These are phyloP conservation scores for Fusarium penzigii DNA, from an alignment of 2,329 filamentous ascomycete species.

Conservation along the genomic window DNA sequence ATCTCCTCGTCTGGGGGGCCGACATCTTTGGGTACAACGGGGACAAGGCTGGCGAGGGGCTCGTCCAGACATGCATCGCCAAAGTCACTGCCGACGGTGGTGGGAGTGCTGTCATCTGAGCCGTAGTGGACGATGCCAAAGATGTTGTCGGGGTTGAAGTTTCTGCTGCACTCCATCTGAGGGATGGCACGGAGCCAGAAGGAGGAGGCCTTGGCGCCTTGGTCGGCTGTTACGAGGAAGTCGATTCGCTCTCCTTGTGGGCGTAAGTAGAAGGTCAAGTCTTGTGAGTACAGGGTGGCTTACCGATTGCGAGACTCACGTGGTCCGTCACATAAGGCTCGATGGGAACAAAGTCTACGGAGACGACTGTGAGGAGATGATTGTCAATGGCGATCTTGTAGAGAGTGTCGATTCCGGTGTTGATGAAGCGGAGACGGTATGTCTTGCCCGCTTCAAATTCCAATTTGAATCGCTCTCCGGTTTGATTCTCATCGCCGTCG, in stretches of 20 bases:
- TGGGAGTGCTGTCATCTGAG: conserved; percentile 17
- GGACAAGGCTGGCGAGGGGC: conserved; percentile 34
- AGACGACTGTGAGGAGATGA: conserved; percentile 59
- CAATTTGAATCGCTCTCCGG: conserved; percentile 38
- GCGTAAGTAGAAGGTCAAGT: conserved; percentile 1
- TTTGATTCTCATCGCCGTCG: conserved; percentile 17
- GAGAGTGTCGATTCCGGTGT: conserved; percentile 46
- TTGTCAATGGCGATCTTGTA: conserved; percentile 55
- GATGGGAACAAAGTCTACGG: conserved; percentile 58
- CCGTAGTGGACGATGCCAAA: conserved; percentile 50
- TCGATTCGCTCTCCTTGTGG: conserved; percentile 49
- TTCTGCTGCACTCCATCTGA: conserved; percentile 43
- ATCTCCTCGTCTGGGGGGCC: conserved; percentile 29
- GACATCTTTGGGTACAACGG: conserved; percentile 37
- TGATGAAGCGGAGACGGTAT: conserved; percentile 51
- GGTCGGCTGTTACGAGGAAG: conserved; percentile 46
- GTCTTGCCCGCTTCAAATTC: conserved; percentile 43
- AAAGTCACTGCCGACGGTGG: conserved; percentile 10
- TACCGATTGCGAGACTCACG: conserved; percentile 51
- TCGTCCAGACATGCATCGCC: conserved; percentile 38
- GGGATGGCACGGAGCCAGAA: conserved; percentile 54
- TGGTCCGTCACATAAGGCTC: conserved; percentile 52
- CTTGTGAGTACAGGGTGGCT: conserved; percentile 12
- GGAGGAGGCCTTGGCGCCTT: conserved; percentile 32
- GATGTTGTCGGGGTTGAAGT: conserved; percentile 43